Evolutionary conservation across 108 stramenopile species (phyloP).

Genomic region (Discostella stelligeroides): DNA sequence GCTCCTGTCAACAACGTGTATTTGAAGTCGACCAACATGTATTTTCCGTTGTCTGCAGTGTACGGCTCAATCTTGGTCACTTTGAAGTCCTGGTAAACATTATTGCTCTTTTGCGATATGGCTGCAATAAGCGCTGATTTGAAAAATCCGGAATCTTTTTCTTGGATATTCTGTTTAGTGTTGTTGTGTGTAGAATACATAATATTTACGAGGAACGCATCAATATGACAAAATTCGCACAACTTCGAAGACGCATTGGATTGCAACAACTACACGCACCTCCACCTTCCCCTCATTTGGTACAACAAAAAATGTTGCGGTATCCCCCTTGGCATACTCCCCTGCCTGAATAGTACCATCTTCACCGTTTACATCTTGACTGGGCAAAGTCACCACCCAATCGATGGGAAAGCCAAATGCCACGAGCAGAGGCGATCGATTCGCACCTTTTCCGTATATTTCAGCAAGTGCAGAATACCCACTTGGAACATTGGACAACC

Average conservation of each 20-base stretch:
- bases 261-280: conserved; percentile 40
- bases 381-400: conserved; percentile 90
- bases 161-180: conserved; percentile 55
- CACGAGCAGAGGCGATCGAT: conserved; percentile 88
- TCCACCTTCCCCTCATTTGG: conserved; percentile 64
- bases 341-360: conserved; percentile 95
- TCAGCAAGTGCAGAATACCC: conserved; percentile 88
- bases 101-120: conserved; percentile 87
- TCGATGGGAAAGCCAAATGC: conserved; percentile 85
- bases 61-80: conserved; percentile 76
- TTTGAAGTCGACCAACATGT: conserved; percentile 91
- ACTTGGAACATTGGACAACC: conserved; percentile 60
- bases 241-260: not conserved
- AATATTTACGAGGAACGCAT: not conserved
- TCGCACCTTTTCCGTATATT: conserved; percentile 83
- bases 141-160: conserved; percentile 66
- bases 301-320: conserved; percentile 88
- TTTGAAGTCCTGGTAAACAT: conserved; percentile 95
- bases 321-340: conserved; percentile 95
- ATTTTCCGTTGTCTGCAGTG: conserved; percentile 49
- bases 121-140: conserved; percentile 68
- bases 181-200: conserved; percentile 4
- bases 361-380: conserved; percentile 93
- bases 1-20: conserved; percentile 95
- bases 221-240: not conserved